Evolutionary conservation across 2,329 filamentous ascomycete genomes (phyloP).

Genomic region (Cordyceps javanica): DNA sequence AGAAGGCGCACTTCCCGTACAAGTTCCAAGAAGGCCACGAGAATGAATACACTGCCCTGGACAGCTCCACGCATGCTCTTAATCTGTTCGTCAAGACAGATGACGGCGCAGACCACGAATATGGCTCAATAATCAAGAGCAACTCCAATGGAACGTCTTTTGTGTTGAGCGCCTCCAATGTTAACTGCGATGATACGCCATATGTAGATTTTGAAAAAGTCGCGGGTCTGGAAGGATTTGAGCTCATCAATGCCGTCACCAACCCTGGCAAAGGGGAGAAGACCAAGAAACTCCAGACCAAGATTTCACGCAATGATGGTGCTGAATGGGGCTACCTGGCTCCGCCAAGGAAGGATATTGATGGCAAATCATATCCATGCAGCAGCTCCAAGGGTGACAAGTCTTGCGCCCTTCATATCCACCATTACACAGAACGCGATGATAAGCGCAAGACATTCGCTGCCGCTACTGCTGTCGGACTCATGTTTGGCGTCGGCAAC

Average conservation of each 20-base stretch:
- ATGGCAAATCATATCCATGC: slow-evolving; percentile 69
- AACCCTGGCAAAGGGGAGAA: slow-evolving; percentile 71
- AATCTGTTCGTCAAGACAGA: slow-evolving; percentile 89
- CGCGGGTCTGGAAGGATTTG: slow-evolving; percentile 83
- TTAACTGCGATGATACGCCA: slow-evolving; percentile 71
- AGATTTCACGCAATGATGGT: slow-evolving; percentile 95
- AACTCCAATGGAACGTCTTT: slow-evolving; percentile 98
- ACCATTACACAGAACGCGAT: slow-evolving; percentile 86
- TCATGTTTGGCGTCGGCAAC: slow-evolving; percentile 90
- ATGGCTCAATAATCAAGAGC: slow-evolving; percentile 90
- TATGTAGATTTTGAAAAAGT: slow-evolving; percentile 98
- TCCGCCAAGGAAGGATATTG: slow-evolving; percentile 63
- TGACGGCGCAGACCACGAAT: slow-evolving; percentile 55
- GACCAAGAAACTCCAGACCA: slow-evolving; percentile 76
- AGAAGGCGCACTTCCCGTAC: slow-evolving; percentile 75
- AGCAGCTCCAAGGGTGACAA: slow-evolving; percentile 49
- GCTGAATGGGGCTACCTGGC: slow-evolving; percentile 74
- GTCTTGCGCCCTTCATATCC: slow-evolving; percentile 82
- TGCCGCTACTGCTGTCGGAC: slow-evolving; percentile 77
- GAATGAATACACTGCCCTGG: slow-evolving; percentile 84
- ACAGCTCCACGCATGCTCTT: slow-evolving; percentile 89
- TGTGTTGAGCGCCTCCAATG: slow-evolving; percentile 70
- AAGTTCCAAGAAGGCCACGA: slow-evolving; percentile 76
- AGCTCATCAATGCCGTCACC: slow-evolving; percentile 75
- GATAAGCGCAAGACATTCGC: slow-evolving; percentile 83